Base-by-base conservation (phyloP, 768 basidiomycete genomes). In the Pseudohyphozyma bogoriensis region DNA sequence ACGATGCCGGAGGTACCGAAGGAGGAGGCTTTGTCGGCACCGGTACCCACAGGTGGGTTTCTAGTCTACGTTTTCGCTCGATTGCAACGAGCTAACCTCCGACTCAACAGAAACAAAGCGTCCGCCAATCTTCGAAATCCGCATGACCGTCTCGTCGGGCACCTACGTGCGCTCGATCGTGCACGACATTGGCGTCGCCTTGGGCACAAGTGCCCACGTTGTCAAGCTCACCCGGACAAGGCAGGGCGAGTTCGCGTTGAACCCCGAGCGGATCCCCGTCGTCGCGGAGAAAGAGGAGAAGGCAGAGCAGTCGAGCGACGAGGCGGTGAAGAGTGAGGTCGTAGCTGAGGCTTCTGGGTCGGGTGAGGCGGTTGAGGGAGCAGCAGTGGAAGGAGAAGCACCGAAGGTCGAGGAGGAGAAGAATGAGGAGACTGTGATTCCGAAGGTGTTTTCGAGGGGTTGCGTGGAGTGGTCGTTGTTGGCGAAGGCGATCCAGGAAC, bases 81-180 rank as follows among this genome's bases (percentile, higher is more conserved):
- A 31, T 3, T 29, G 13, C 15, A n/a, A 28, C 26, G 45, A 10
- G 2, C 42, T n/a, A 29, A 24, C 45, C 37, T 37, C 37, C 11
- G 11, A 10, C 37, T 37, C 37, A 37, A 37, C 10, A 37, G 11
- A 10, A 18, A 37, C 37, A 37, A 37, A 37, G 37, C 60, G 57
- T 26, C 87, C 92, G 2, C 80, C 84, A 1, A 85, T 85, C 26
- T 95, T 97, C 73, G 84, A 85, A 12, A 77, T 99, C 64, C 81
- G 80, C 57, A 93, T 99, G 91, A 85, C 79, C 63, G 95, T 97
- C 9, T 92, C 91, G 12, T 87, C 88, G 31, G 95, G 95, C 42
- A 97, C 95, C 18, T 99, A 99, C 70, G 92, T 99, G 56, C 85
- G 95, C 52, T 91, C 87, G 1, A 85, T 99, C 66, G 85, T 92